These are phyloP conservation scores for Arachnopeziza araneosa DNA, from an alignment of 2,329 filamentous ascomycete species.

Conservation along the genomic window DNA sequence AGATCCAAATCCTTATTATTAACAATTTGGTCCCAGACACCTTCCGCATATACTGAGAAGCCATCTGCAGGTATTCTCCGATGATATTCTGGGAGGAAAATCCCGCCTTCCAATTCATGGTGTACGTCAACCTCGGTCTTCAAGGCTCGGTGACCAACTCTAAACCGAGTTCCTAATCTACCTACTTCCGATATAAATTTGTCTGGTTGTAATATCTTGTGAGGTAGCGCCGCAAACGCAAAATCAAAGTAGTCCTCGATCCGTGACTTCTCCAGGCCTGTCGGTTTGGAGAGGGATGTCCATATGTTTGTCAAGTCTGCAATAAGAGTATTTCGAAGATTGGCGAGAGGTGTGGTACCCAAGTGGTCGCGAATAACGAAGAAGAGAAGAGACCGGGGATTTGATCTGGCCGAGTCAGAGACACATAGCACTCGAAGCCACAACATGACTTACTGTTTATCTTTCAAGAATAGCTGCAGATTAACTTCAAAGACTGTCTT, in stretches of 20 bases:
- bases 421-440: conserved; percentile 6
- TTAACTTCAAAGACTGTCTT: conserved; percentile 99
- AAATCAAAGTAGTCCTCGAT: conserved; percentile 99
- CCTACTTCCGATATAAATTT: conserved; percentile 79
- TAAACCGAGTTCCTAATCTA: conserved; percentile 75
- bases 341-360: conserved; percentile 82
- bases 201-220: conserved; percentile 94
- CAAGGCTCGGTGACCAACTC: conserved; percentile 69
- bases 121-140: conserved; percentile 55
- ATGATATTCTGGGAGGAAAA: conserved; percentile 93
- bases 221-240: conserved; percentile 88
- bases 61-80: conserved; percentile 93
- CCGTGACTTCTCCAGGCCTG: conserved; percentile 77
- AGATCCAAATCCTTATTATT: conserved; percentile 97
- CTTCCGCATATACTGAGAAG: conserved; percentile 89
- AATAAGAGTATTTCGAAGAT: conserved; percentile 83
- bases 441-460: conserved; percentile 65
- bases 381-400: conserved; percentile 86
- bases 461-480: conserved; percentile 91
- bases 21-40: conserved; percentile 97
- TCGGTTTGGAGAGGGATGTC: conserved; percentile 85
- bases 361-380: conserved; percentile 98
- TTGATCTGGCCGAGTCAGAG: conserved; percentile 52
- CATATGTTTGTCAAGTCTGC: conserved; percentile 91
- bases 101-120: conserved; percentile 68